Evolutionary conservation across 176 grass and related monocot species (phyloP).

Genomic region (Musa beccarii): DNA sequence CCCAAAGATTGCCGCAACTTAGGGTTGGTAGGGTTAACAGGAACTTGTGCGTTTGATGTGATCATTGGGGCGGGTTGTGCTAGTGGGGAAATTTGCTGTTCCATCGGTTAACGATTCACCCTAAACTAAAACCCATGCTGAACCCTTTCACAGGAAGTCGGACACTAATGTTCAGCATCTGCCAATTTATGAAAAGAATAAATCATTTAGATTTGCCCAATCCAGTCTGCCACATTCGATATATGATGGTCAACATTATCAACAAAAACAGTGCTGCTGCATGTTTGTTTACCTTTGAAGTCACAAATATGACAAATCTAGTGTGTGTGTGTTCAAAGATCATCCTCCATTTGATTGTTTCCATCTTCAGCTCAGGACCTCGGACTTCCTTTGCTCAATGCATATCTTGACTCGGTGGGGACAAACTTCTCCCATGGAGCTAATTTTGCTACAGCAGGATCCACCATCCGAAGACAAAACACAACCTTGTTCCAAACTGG

Average conservation of each 20-base stretch:
- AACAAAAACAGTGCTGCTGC: too few relatives aligned
- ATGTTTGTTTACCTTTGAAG: neutral
- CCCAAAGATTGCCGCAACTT: neutral
- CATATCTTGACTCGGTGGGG: constrained; percentile 88
- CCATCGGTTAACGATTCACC: too few relatives aligned
- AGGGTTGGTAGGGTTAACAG: neutral
- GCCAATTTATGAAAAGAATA: too few relatives aligned
- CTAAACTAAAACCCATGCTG: too few relatives aligned
- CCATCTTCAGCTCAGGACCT: constrained; percentile 46
- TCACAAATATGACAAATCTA: too few relatives aligned
- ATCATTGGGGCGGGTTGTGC: neutral
- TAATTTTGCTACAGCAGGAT: constrained; percentile 91
- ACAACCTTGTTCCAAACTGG: constrained; percentile 64
- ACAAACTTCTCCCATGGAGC: constrained; percentile 83
- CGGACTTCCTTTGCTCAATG: constrained; percentile 61
- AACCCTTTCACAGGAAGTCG: too few relatives aligned
- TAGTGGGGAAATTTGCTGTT: too few relatives aligned
- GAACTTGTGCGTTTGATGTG: neutral
- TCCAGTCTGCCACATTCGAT: neutral
- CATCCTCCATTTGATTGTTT: neutral
- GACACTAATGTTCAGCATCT: too few relatives aligned
- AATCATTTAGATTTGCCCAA: too few relatives aligned
- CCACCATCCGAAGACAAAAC: constrained; percentile 70
- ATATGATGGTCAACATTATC: too few relatives aligned
- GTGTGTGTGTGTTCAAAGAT: neutral